phyloP scores from a whole-genome alignment of 2,329 filamentous ascomycete species.

The Colletotrichum tofieldiae region DNA sequence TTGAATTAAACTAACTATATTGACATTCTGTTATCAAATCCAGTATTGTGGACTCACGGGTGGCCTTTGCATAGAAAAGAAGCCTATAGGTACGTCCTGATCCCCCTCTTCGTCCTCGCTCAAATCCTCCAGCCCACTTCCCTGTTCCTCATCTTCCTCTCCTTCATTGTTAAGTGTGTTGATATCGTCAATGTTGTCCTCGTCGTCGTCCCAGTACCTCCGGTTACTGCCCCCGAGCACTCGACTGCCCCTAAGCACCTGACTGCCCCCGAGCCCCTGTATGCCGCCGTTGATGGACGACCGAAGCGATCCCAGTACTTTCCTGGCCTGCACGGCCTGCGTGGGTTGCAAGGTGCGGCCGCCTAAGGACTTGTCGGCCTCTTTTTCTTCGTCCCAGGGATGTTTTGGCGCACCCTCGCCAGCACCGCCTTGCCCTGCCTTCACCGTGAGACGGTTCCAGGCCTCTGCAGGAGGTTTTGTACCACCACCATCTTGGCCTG shows the following conservation, averaged over 20 bases:
- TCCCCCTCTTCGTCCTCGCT: constrained; percentile 3
- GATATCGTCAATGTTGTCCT: not conserved
- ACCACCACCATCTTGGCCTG: constrained; percentile 1
- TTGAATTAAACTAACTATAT: not conserved
- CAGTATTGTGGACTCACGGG: constrained; percentile 23
- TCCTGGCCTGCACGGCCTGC: not conserved
- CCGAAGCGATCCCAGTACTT: constrained; percentile 4
- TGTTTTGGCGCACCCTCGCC: not conserved
- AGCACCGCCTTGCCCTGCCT: not conserved
- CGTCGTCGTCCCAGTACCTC: constrained; percentile 34
- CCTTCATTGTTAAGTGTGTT: not conserved
- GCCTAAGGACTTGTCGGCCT: not conserved
- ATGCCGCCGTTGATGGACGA: constrained; percentile 17
- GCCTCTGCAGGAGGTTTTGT: not conserved
- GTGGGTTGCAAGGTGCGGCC: not conserved
- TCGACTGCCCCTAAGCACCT: not conserved
- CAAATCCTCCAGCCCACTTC: not conserved
- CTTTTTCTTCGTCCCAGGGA: not conserved
- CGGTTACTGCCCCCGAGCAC: not conserved
- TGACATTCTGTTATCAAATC: not conserved
- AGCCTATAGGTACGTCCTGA: constrained; percentile 5
- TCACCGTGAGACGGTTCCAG: not conserved
- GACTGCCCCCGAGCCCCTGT: not conserved
- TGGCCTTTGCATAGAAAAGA: constrained; percentile 22
- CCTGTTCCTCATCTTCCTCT: not conserved